A percentile compares a stretch with the other conserved stretches of the same genome.
phyloP scores from a whole-genome alignment of 1,284 basidiomycete species.

The Austropuccinia psidii region DNA sequence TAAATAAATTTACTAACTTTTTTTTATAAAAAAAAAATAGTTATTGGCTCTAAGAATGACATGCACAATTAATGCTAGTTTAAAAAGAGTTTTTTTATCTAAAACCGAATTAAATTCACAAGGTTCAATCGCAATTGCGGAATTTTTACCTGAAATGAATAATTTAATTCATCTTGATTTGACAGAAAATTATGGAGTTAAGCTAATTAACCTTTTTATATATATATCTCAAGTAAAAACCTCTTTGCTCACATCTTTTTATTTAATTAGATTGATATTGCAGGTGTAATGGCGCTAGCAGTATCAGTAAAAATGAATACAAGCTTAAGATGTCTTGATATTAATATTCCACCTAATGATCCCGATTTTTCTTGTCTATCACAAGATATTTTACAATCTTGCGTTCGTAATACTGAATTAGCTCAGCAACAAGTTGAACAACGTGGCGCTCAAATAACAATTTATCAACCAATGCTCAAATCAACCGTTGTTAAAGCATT shows the following conservation, averaged over 20 bases:
- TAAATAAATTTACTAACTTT: no score
- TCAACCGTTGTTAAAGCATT: slow-evolving; percentile 49
- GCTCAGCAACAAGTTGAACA: slow-evolving; percentile 46
- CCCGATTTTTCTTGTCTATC: slow-evolving; percentile 66
- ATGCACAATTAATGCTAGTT: slow-evolving; percentile 82
- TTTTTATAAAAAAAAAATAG: slow-evolving; percentile 49
- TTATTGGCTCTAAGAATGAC: slow-evolving; percentile 80
- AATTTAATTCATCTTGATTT: slow-evolving; percentile 70
- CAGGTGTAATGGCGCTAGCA: slow-evolving; percentile 83
- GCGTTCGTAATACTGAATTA: slow-evolving; percentile 77
- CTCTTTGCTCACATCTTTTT: background rate
- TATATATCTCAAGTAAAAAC: background rate
- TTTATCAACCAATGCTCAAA: slow-evolving; percentile 52
- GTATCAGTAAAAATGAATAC: slow-evolving; percentile 74
- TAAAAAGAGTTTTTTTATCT: slow-evolving; percentile 85
- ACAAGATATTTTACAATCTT: slow-evolving; percentile 53
- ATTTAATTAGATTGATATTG: slow-evolving; percentile 69
- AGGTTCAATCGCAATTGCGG: slow-evolving; percentile 87
- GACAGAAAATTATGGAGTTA: slow-evolving; percentile 44
- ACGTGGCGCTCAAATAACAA: slow-evolving; percentile 44
- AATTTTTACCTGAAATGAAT: slow-evolving; percentile 84
- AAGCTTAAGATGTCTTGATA: slow-evolving; percentile 79
- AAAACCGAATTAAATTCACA: slow-evolving; percentile 71
- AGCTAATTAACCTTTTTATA: background rate
- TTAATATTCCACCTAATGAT: slow-evolving; percentile 81